These are phyloP conservation scores for Lactarius pseudohatsudake DNA, from an alignment of 768 basidiomycete genomes.

Conservation along the genomic window DNA sequence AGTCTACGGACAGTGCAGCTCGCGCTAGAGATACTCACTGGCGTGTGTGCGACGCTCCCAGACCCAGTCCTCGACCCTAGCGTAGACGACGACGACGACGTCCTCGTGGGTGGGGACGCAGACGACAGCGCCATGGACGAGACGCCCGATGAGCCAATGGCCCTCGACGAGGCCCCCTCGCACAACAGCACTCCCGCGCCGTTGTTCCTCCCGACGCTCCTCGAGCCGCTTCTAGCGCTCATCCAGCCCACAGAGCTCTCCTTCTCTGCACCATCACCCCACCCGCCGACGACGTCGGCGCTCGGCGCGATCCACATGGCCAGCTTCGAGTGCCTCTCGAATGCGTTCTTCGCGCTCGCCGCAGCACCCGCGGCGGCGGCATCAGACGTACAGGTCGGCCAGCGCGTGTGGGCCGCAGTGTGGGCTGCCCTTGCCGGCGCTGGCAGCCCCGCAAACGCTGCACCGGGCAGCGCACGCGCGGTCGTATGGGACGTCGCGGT, in stretches of 20 bases:
- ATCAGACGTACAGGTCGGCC: constrained; percentile 50
- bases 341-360: constrained; percentile 76
- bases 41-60: constrained; percentile 83
- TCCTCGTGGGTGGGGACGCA: constrained; percentile 46
- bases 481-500: constrained; percentile 79
- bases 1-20: constrained; percentile 73
- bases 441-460: constrained; percentile 56
- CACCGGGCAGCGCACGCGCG: constrained; percentile 59
- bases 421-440: constrained; percentile 63
- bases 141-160: constrained; percentile 33
- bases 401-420: constrained; percentile 59
- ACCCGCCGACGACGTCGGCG: constrained; percentile 87
- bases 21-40: constrained; percentile 86
- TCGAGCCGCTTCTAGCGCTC: constrained; percentile 65
- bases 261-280: constrained; percentile 72
- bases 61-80: constrained; percentile 56
- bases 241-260: constrained; percentile 77
- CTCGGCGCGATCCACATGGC: constrained; percentile 81
- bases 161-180: constrained; percentile 30
- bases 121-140: constrained; percentile 40
- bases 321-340: constrained; percentile 88
- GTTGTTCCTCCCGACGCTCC: constrained; percentile 59
- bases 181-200: constrained; percentile 28
- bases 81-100: constrained; percentile 41
- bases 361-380: constrained; percentile 44